Evolutionary conservation across 1,284 basidiomycete species (phyloP), one percentile per base, ranked within the genome.

Genomic region (Malassezia psittaci): DNA sequence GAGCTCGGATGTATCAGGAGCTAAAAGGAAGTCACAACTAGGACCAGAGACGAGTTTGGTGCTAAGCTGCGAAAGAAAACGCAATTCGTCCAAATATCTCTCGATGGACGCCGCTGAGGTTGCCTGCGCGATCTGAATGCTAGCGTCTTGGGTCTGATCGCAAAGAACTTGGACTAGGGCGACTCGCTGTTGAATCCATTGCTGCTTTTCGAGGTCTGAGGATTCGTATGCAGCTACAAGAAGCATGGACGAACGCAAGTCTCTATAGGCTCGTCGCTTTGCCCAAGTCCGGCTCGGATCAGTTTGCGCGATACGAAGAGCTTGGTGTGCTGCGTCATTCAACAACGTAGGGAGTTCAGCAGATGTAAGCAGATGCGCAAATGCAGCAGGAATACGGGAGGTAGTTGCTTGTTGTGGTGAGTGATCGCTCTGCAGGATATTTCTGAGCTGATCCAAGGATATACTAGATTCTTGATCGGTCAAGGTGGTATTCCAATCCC

Each of bases 61-160:
- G 38, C 47, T 51, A 4, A 51, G n/a, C 21, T 56, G 54, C 32
- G 54, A 44, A 8, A 56, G 36, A 7, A 35, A 21, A 11, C 50
- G 54, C 18, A 57, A 35, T 24, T 29, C 18, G 5, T 51, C 37
- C 18, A 57, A 16, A 11, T 21, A 3, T 7, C 40, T 45, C 1
- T 12, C 37, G 19, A 36, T 19, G 33, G 5, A 11, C 33, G 19
- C 45, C 15, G 12, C 24, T 7, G 9, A 10, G 13, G 41, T 24
- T 43, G 11, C 39, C 15, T 38, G 32, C 24, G 8, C 43, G 2
- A 37, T n/a, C 19, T 29, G 42, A 16, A 33, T 16, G 16, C 37
- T 19, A 6, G 48, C n/a, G 15, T 33, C 49, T 11, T 46, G 21
- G 43, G 42, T 38, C 9, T 38, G 18, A 13, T 18, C 18, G 39